Evolutionary conservation across 768 basidiomycete genomes (phyloP), one percentile per base, ranked within the genome.

Genomic region (Leccinum uliginosum): DNA sequence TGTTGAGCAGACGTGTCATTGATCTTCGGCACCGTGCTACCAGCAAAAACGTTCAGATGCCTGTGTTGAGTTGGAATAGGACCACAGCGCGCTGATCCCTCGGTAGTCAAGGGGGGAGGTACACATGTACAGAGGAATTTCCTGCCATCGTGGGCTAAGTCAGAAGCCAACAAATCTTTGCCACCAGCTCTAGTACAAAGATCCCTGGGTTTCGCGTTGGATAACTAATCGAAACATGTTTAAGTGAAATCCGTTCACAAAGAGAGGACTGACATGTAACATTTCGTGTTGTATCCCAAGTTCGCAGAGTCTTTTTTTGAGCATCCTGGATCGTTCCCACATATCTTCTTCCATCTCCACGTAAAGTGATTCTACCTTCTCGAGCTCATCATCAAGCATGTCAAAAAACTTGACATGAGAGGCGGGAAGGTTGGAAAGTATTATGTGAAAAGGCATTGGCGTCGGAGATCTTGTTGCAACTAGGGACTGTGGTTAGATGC

Each of bases 281-380:
- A 79, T 65, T 51, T 76, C 78, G 30, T 83, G 75, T 70, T 92
- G 91, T 53, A 85, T 83, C 26, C 77, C 76, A 4, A 97, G 80
- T 64, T 92, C 89, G 5, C 80, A 71, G 19, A 95, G 78, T 65
- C 96, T 93, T 34, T 78, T 76, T 55, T 81, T 79, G 8, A 98
- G 72, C 27, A 71, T 54, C 27, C 73, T 64, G 15, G 76, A 76
- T 19, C 78, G 78, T 3, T 66, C 66, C 3, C 71, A 73, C 82
- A 81, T 86, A 72, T 80, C 84, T 51, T 77, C 77, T 72, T 85
- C 93, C 24, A 84, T 79, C 23, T 82, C 83, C 3, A 79, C 64
- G 67, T 91, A 98, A 71, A 98, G 98, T 0, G 74, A 71, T 58
- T 93, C 91, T 4, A 97, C 84, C 68, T 95, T 96, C 14, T 89